phyloP scores from a whole-genome alignment of 305 asterid genomes.

The Coffea humblotiana region DNA sequence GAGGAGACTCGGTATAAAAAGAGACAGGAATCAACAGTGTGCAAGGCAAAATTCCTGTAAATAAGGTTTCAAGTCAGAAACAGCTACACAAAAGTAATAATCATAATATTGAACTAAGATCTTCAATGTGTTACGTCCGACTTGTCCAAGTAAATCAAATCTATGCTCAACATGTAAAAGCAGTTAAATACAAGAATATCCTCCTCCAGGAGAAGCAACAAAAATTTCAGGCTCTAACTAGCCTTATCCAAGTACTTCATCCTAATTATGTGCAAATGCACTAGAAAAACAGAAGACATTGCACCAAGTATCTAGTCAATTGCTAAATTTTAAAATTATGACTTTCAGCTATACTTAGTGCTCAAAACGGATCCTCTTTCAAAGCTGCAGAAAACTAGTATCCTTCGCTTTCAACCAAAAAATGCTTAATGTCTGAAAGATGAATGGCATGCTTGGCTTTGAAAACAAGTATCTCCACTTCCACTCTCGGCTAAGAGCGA shows the following conservation, averaged over 20 bases:
- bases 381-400: neutral
- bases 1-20: conserved; percentile 92
- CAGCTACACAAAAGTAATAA: neutral
- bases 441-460: neutral
- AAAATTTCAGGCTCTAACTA: neutral
- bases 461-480: neutral
- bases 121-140: neutral
- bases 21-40: conserved; percentile 73
- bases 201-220: neutral
- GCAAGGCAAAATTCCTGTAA: conserved; percentile 76
- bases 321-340: neutral
- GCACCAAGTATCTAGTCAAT: no score
- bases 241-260: neutral
- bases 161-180: neutral
- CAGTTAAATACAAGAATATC: neutral
- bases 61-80: conserved; percentile 6
- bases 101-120: neutral
- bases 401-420: no score
- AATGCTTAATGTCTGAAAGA: neutral
- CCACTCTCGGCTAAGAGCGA: neutral
- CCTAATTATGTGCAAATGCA: neutral
- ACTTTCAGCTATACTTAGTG: neutral
- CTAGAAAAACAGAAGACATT: neutral
- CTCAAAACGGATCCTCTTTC: neutral
- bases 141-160: neutral